Evolutionary conservation across 768 basidiomycete species (phyloP), one percentile per base, ranked within the genome.

Genomic region (Butyriboletus loyo): DNA sequence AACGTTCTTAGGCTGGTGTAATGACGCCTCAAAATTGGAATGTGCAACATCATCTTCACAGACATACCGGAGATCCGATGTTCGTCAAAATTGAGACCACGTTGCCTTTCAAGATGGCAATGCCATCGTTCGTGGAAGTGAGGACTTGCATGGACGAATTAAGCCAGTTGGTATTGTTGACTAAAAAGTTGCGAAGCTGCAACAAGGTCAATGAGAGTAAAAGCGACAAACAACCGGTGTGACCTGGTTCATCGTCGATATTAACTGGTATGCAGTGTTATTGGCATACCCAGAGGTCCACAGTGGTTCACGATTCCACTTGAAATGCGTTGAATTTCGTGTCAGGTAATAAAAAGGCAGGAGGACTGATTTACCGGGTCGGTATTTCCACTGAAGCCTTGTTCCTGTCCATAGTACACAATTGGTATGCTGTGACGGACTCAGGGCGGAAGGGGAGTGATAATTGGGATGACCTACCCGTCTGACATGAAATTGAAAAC

Each of bases 371-470:
- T 59, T 66, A 87, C 85, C 32, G 89, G 89, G 61, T 91, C 88
- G 8, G 66, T 69, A 61, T 69, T 72, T 31, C 89, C 89, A 50
- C 69, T 72, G 66, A 87, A 85, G 36, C 76, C 72, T 64, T 90
- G 89, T 60, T 91, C 89, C 68, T 88, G 87, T 2, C 89, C 89
- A 54, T 89, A 88, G 66, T 91, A 92, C 11, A 89, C 79, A 53
- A 91, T 83, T 1, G 89, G 89, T 58, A 89, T 88, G n/a, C 76
- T 77, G 41, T 38, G 11, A 46, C 25, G 17, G 15, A 44, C 25
- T 49, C 43, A 46, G 46, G 28, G 27, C 25, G 27, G 37, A 35
- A 44, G 17, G 10, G 30, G 9, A 11, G 14, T n/a, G 28, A 13
- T 40, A 34, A 24, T 17, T 17, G 15, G 19, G 30, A 38, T 35